Conservation (phyloP, 2,329 filamentous ascomycete genomes). For the Thelonectria blattea region DNA sequence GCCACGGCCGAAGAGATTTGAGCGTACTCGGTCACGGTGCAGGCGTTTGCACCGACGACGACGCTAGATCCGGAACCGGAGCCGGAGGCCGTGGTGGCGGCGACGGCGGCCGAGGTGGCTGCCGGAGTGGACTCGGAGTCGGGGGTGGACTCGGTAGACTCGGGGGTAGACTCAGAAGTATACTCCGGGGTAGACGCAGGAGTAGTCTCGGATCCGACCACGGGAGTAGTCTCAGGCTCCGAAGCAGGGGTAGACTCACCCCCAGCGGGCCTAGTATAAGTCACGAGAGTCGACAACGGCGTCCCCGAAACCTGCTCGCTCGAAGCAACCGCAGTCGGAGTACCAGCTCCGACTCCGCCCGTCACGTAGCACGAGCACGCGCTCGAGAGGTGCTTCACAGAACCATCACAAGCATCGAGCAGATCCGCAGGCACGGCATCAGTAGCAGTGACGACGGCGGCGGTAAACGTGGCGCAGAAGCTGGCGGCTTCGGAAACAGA, state of each 20-base stretch:
- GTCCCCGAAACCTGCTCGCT: background rate
- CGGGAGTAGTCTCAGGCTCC: background rate
- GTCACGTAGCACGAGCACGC: conserved; percentile 7
- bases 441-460: background rate
- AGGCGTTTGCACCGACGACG: conserved; percentile 11
- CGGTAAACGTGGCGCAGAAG: conserved; percentile 10
- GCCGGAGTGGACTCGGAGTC: background rate
- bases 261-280: background rate
- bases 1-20: conserved; percentile 18
- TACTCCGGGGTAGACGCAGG: background rate
- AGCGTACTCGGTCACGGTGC: conserved; percentile 19
- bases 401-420: conserved; percentile 2
- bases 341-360: background rate
- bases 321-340: conserved; percentile 6
- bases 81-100: background rate
- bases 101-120: background rate
- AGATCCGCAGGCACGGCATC: background rate
- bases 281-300: background rate
- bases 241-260: background rate
- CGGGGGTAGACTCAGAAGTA: too few species aligned
- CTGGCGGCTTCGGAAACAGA: background rate
- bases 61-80: background rate
- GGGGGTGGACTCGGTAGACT: too few species aligned
- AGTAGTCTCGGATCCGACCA: background rate
- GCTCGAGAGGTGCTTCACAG: conserved; percentile 3